A percentile compares a stretch with the other conserved stretches of the same genome.
Evolutionary conservation across 2,329 filamentous ascomycete species (phyloP).

Genomic region (Beauveria rudraprayagi): DNA sequence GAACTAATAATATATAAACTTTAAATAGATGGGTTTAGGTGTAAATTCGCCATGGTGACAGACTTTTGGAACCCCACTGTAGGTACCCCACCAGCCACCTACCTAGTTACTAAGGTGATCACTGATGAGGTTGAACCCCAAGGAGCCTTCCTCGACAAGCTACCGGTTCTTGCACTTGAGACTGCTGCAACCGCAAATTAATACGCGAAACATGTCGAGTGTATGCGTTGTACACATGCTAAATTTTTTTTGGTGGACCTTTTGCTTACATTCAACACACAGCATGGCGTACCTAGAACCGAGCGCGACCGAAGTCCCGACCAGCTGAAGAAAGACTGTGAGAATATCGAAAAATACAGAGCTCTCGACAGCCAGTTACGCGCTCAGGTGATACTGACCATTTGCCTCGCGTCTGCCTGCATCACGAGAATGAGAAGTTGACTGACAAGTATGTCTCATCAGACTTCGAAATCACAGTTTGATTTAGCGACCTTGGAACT

Average conservation of each 20-base stretch:
- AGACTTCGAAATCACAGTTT: slow-evolving; percentile 37
- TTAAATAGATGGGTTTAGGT: too few relatives aligned
- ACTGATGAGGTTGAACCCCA: too few relatives aligned
- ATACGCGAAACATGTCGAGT: slow-evolving; percentile 1
- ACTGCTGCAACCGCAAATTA: background rate
- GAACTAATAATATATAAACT: too few relatives aligned
- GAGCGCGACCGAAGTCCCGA: slow-evolving; percentile 56
- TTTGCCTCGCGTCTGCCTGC: background rate
- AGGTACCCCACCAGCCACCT: background rate
- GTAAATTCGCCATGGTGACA: too few relatives aligned
- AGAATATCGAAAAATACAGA: slow-evolving; percentile 70
- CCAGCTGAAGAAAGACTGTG: slow-evolving; percentile 61
- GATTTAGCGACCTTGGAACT: slow-evolving; percentile 53
- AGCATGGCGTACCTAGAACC: slow-evolving; percentile 80
- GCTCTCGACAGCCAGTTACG: slow-evolving; percentile 61
- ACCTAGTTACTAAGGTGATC: too few relatives aligned
- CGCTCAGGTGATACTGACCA: slow-evolving; percentile 42
- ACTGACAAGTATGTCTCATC: background rate
- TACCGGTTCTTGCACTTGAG: background rate
- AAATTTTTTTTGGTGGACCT: too few relatives aligned
- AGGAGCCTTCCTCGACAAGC: background rate
- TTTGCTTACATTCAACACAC: slow-evolving; percentile 13
- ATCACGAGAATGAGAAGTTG: background rate
- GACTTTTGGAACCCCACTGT: too few relatives aligned
- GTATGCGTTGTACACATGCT: background rate